Conservation (phyloP, 1,284 basidiomycete genomes). For the Farysia itapuensis region DNA sequence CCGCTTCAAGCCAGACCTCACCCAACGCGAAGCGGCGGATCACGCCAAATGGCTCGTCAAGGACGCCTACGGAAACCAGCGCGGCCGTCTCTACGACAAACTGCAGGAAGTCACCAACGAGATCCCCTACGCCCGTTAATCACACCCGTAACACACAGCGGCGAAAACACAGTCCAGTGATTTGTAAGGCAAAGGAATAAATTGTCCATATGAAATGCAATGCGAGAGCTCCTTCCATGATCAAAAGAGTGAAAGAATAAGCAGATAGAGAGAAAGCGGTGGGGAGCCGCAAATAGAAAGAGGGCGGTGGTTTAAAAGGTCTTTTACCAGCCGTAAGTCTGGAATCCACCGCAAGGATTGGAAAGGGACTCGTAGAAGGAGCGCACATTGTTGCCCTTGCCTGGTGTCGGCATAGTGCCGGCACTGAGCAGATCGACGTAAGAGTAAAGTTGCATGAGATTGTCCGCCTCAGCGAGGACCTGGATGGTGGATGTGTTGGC, state of each 20-base stretch:
- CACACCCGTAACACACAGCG: too few relatives aligned
- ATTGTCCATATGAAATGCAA: too few relatives aligned
- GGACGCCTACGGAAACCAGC: conserved; percentile 91
- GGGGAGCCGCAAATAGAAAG: background rate
- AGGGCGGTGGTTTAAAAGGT: too few relatives aligned
- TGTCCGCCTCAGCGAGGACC: conserved; percentile 11
- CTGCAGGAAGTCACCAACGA: conserved; percentile 53
- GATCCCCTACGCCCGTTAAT: conserved; percentile 41
- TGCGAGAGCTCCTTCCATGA: too few relatives aligned
- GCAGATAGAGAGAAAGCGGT: background rate
- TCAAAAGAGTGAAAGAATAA: background rate
- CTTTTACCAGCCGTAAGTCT: conserved; percentile 19
- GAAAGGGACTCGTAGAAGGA: conserved; percentile 15
- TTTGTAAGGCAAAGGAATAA: too few relatives aligned
- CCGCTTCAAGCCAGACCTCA: conserved; percentile 79
- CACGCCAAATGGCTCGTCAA: conserved; percentile 81
- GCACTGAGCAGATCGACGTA: conserved; percentile 29
- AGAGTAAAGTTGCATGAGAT: conserved; percentile 38
- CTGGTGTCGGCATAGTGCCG: conserved; percentile 27
- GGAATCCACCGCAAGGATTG: conserved; percentile 27
- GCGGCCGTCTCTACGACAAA: conserved; percentile 89
- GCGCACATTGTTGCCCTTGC: conserved; percentile 21
- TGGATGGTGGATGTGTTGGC: conserved; percentile 23
- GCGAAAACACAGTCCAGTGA: too few relatives aligned
- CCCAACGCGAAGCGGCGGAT: conserved; percentile 86